Base-by-base conservation (phyloP, 2,329 filamentous ascomycete species). In the Lachnellula hyalina region DNA sequence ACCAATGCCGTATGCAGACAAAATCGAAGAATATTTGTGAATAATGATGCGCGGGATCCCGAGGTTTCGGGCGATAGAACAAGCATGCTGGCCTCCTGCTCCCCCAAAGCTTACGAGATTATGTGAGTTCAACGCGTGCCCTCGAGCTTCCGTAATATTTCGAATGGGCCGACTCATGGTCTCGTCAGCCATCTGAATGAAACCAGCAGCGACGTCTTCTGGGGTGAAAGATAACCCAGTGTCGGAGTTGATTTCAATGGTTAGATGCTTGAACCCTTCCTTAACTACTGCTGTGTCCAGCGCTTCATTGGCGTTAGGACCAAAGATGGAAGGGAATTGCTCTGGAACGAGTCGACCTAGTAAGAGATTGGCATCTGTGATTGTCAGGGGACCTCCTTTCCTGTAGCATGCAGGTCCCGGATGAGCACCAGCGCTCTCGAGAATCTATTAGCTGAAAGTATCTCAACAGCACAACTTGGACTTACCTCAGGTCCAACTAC, bases 1-100 rank as follows among this genome's bases (percentile, higher is more conserved):
- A 0, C 90, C 90, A 87, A 96, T 95, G 8, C 90, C 90, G 61
- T 96, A 96, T 0, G 91, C 90, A 1, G 90, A 95, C 0, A 96
- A 77, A 1, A 96, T 88, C 0, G 89, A 94, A 0, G 90, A 94
- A 69, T 96, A 94, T 51, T 87, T 78, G 68, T 96, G 91, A 2
- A 96, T 79, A 7, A 96, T 76, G 21, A 96, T 92, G 68, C 93
- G 89, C 17, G 80, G 82, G 59, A 96, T 90, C 0, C 90, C 90
- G 0, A 96, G 76, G 1, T 88, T 87, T 63, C 89, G 83, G 0
- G 89, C 91, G 61, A 96, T 94, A 1, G 88, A 89, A 17, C 88
- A 4, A 89, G 90, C 66, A 70, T 96, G 96, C 89, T 96, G 90
- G 0, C 90, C 90, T 47, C 91, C 91, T 0, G 91, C 91, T 51